phyloP scores from a whole-genome alignment of 768 basidiomycete species.

The Russula dissimulans region DNA sequence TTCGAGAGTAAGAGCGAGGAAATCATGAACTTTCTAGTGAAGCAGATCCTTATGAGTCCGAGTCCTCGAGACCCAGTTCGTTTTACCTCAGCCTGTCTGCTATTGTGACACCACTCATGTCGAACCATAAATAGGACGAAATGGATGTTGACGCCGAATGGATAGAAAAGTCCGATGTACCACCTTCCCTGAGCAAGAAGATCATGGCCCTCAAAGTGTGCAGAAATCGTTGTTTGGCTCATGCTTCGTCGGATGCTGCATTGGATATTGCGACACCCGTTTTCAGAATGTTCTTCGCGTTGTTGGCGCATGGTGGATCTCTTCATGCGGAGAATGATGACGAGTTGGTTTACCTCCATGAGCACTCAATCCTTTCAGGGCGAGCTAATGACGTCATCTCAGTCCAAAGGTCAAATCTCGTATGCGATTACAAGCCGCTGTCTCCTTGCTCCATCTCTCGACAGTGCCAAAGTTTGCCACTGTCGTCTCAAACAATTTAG shows the following conservation, averaged over 20 bases:
- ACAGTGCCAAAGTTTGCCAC: slow-evolving; percentile 48
- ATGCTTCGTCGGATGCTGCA: slow-evolving; percentile 48
- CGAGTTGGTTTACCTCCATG: slow-evolving; percentile 32
- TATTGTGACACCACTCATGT: slow-evolving; percentile 1
- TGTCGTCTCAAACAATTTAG: slow-evolving; percentile 51
- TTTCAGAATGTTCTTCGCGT: slow-evolving; percentile 59
- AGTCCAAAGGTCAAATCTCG: slow-evolving; percentile 62
- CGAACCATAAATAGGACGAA: slow-evolving; percentile 36
- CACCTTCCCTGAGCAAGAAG: slow-evolving; percentile 55
- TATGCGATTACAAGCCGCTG: slow-evolving; percentile 74
- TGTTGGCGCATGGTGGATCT: slow-evolving; percentile 64
- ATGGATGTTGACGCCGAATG: slow-evolving; percentile 65
- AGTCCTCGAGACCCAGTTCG: slow-evolving; percentile 38
- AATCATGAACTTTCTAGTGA: slow-evolving; percentile 63
- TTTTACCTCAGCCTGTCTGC: slow-evolving; percentile 10
- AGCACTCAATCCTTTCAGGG: neutral
- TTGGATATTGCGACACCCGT: slow-evolving; percentile 65
- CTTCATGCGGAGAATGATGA: slow-evolving; percentile 45
- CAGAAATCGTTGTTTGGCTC: slow-evolving; percentile 69
- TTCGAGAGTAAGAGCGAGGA: slow-evolving; percentile 75
- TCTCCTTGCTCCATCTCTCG: slow-evolving; percentile 71
- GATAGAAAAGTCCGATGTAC: slow-evolving; percentile 58
- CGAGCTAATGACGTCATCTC: slow-evolving; percentile 16
- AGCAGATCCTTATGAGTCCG: slow-evolving; percentile 57
- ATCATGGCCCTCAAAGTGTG: slow-evolving; percentile 71